These are phyloP conservation scores for Taxawa tesnikishii DNA, from an alignment of 2,329 filamentous ascomycete genomes.

Conservation along the genomic window DNA sequence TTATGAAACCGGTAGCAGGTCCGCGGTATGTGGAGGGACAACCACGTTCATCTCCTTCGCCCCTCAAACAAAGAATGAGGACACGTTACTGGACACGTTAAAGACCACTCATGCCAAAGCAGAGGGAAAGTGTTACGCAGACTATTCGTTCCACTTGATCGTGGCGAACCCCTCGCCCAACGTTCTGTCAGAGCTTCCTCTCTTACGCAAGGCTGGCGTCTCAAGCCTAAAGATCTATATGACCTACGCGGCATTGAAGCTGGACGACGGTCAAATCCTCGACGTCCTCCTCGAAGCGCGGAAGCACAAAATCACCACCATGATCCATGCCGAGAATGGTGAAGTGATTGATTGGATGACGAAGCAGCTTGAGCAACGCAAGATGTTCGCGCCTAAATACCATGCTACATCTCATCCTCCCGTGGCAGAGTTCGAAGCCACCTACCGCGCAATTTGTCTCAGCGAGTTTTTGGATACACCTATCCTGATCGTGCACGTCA, in stretches of 20 bases:
- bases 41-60: slow-evolving; percentile 38
- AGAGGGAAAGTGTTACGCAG: slow-evolving; percentile 31
- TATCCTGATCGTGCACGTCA: slow-evolving; percentile 43
- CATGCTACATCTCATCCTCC: slow-evolving; percentile 38
- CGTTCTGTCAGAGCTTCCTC: slow-evolving; percentile 23
- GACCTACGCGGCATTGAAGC: slow-evolving; percentile 26
- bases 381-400: slow-evolving; percentile 38
- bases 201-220: slow-evolving; percentile 23
- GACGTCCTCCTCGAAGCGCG: slow-evolving; percentile 25
- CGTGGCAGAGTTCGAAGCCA: slow-evolving; percentile 40
- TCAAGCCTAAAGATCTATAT: slow-evolving; percentile 29
- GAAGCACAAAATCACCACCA: slow-evolving; percentile 38
- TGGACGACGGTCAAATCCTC: slow-evolving; percentile 25
- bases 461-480: slow-evolving; percentile 39
- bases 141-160: slow-evolving; percentile 32
- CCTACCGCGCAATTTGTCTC: slow-evolving; percentile 39
- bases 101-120: slow-evolving; percentile 31
- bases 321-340: slow-evolving; percentile 44
- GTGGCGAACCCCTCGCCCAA: slow-evolving; percentile 23
- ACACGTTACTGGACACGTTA: slow-evolving; percentile 31
- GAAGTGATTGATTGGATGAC: slow-evolving; percentile 44
- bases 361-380: slow-evolving; percentile 35
- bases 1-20: slow-evolving; percentile 29
- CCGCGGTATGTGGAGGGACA: slow-evolving; percentile 35
- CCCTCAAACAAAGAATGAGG: slow-evolving; percentile 31